phyloP scores from a whole-genome alignment of 345 rosid species.

The Eucalyptus dawsonii region DNA sequence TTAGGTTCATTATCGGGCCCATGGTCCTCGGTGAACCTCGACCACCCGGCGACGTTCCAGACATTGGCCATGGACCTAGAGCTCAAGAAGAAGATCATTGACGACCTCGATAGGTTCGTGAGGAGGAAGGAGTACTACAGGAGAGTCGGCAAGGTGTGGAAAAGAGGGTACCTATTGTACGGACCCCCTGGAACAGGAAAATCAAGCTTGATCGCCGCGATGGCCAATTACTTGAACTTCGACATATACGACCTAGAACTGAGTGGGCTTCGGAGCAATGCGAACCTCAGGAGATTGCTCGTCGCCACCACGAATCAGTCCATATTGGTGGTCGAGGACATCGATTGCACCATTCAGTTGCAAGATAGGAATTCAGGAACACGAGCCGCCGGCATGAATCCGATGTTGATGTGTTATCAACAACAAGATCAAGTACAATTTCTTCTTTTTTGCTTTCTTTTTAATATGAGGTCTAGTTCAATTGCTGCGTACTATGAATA shows the following conservation, averaged over 20 bases:
- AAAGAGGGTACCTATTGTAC: neutral
- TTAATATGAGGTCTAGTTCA: neutral
- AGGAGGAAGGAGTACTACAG: neutral
- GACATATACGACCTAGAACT: neutral
- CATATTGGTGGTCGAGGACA: slow-evolving; percentile 2
- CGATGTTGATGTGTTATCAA: too few relatives aligned
- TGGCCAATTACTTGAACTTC: slow-evolving; percentile 1
- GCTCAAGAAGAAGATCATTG: neutral
- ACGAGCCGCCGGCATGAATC: too few relatives aligned
- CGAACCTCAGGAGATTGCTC: neutral
- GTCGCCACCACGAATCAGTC: neutral
- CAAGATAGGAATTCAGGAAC: neutral
- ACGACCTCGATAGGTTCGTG: neutral
- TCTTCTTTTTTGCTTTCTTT: too few relatives aligned
- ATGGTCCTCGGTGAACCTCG: slow-evolving; percentile 46
- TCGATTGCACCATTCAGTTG: neutral
- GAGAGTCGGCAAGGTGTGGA: slow-evolving; percentile 4
- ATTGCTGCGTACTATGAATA: neutral
- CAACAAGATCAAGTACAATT: too few relatives aligned
- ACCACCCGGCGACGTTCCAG: neutral
- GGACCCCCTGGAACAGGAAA: slow-evolving; percentile 3
- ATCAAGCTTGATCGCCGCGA: neutral
- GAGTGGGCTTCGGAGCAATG: neutral
- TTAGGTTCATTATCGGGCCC: neutral
- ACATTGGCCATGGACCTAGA: neutral